Evolutionary conservation across 495 filamentous ascomycete species (phyloP).

Genomic region (Lasiosphaeris hirsuta): DNA sequence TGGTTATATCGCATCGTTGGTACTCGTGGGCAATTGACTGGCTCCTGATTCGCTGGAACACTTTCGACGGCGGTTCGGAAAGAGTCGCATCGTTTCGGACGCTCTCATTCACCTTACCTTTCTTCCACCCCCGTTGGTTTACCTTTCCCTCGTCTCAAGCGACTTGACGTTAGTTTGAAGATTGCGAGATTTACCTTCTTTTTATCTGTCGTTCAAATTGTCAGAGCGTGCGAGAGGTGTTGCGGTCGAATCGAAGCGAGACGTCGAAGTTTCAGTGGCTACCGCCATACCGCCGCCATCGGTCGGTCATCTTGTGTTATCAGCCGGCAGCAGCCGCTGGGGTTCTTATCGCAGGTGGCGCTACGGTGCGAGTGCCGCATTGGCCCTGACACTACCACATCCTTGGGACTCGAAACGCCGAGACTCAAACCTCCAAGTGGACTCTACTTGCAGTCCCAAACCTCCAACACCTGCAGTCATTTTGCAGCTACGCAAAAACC

Average conservation of each 20-base stretch:
- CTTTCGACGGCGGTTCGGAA: background rate
- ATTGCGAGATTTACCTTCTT: too few relatives aligned
- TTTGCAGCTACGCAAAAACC: too few relatives aligned
- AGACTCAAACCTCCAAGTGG: background rate
- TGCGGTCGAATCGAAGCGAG: too few relatives aligned
- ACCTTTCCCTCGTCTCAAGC: too few relatives aligned
- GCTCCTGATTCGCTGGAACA: constrained; percentile 22
- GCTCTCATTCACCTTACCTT: background rate
- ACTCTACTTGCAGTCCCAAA: background rate
- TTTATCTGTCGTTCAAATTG: too few relatives aligned
- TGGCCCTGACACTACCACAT: constrained; percentile 1
- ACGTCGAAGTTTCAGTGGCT: too few relatives aligned
- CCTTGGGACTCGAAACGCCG: background rate
- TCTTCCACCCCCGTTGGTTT: too few relatives aligned
- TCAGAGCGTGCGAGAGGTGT: too few relatives aligned
- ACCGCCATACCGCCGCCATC: too few relatives aligned
- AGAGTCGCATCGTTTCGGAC: background rate
- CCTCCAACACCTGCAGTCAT: background rate
- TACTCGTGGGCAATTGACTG: constrained; percentile 27
- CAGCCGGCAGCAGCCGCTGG: too few relatives aligned
- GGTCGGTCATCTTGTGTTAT: too few relatives aligned
- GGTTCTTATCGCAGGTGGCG: constrained; percentile 9
- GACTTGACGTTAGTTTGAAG: too few relatives aligned
- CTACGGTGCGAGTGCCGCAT: constrained; percentile 1
- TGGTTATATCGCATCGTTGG: constrained; percentile 10